Evolutionary conservation across 495 filamentous ascomycete species (phyloP).

Genomic region (Thermochaetoides thermophila): DNA sequence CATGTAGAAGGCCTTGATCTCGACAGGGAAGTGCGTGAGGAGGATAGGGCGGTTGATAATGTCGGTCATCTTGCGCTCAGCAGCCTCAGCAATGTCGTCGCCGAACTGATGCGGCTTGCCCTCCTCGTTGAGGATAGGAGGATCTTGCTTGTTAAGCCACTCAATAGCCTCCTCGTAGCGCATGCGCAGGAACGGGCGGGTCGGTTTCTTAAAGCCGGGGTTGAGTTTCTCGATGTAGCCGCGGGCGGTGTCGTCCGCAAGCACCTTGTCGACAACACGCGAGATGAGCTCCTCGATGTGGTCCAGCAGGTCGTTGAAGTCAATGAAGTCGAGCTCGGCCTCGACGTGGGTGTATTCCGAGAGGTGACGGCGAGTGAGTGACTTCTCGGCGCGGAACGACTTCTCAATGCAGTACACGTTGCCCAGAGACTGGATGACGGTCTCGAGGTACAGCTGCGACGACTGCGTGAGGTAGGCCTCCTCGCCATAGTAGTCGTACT

Average conservation of each 20-base stretch:
- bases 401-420: constrained; percentile 97
- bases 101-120: constrained; percentile 80
- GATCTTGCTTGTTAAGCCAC: constrained; percentile 75
- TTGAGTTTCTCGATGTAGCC: constrained; percentile 69
- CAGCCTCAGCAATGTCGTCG: constrained; percentile 96
- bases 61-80: constrained; percentile 93
- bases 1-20: constrained; percentile 99
- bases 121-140: constrained; percentile 76
- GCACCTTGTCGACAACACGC: constrained; percentile 60
- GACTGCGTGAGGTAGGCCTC: constrained; percentile 92
- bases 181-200: constrained; percentile 89
- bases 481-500: constrained; percentile 87
- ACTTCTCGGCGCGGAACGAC: constrained; percentile 96
- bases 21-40: constrained; percentile 89
- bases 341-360: constrained; percentile 97
- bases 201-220: constrained; percentile 67
- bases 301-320: constrained; percentile 78
- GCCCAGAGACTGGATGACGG: constrained; percentile 75
- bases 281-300: constrained; percentile 86
- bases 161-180: constrained; percentile 85
- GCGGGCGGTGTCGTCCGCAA: constrained; percentile 56
- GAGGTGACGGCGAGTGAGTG: constrained; percentile 82
- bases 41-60: constrained; percentile 90
- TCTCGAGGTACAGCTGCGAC: constrained; percentile 96
- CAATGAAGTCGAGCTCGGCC: constrained; percentile 92